Conservation (phyloP, 192 early-diverging fungal genomes). For the Gaertneriomyces semiglobifer region DNA sequence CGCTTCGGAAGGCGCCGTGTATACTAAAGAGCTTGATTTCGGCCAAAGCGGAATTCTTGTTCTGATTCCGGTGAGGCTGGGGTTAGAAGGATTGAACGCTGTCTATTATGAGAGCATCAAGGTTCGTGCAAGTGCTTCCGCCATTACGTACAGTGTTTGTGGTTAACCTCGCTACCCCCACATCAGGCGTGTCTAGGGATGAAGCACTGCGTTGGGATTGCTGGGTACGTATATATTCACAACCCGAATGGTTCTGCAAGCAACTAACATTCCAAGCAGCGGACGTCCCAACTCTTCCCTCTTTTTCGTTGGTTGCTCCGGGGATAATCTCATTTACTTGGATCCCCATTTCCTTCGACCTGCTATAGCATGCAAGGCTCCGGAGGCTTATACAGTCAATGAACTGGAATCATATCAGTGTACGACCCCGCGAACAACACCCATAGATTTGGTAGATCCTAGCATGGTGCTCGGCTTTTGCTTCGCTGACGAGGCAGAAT, state of each 20-base stretch:
- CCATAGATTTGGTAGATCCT: slow-evolving; percentile 80
- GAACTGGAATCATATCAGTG: slow-evolving; percentile 72
- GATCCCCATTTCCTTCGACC: slow-evolving; percentile 89
- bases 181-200: slow-evolving; percentile 68
- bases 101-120: slow-evolving; percentile 74
- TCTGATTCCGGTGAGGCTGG: slow-evolving; percentile 81
- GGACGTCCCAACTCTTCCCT: slow-evolving; percentile 92
- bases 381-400: too few relatives aligned
- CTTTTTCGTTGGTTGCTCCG: slow-evolving; percentile 88
- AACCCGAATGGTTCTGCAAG: slow-evolving; percentile 1
- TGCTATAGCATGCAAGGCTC: slow-evolving; percentile 32
- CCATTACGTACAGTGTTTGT: slow-evolving; percentile 1
- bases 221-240: slow-evolving; percentile 58
- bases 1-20: slow-evolving; percentile 78
- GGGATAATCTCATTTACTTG: slow-evolving; percentile 68
- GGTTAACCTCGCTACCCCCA: neutral
- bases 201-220: slow-evolving; percentile 82
- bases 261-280: slow-evolving; percentile 33
- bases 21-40: slow-evolving; percentile 34
- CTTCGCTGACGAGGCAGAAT: slow-evolving; percentile 56
- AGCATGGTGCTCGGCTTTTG: slow-evolving; percentile 93
- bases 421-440: slow-evolving; percentile 65
- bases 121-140: slow-evolving; percentile 32
- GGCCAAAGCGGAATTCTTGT: slow-evolving; percentile 55
- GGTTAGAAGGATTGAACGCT: slow-evolving; percentile 85